Evolutionary conservation across 345 rosid genomes (phyloP).

Genomic region (Sapria himalayana): DNA sequence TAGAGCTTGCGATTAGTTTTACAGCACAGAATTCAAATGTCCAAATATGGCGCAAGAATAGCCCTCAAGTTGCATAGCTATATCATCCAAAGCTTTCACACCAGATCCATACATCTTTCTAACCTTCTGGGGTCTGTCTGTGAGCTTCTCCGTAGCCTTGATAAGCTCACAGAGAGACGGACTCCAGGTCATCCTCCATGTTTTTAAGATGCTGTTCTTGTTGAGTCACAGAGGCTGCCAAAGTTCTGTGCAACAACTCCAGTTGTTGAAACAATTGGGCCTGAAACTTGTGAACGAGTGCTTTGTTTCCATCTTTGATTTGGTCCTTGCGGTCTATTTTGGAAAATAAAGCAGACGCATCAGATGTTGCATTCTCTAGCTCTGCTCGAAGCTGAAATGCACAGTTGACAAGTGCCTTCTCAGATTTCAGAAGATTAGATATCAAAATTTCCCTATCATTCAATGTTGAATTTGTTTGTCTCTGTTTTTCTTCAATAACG

Average conservation of each 20-base stretch:
- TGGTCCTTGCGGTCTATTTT: constrained; percentile 64
- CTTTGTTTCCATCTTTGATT: constrained; percentile 74
- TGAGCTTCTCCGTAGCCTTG: constrained; percentile 78
- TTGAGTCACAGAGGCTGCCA: constrained; percentile 65
- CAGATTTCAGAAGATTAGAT: constrained; percentile 5
- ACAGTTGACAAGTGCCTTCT: constrained; percentile 5
- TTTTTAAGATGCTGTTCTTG: constrained; percentile 77
- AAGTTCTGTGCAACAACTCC: constrained; percentile 68
- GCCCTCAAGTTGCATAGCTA: constrained; percentile 58
- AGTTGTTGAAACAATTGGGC: constrained; percentile 71
- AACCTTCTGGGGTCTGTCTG: constrained; percentile 43
- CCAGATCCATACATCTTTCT: constrained; percentile 55
- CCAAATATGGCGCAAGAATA: constrained; percentile 61
- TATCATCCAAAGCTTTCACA: constrained; percentile 51
- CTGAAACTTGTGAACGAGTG: constrained; percentile 54
- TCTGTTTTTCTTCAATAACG: constrained; percentile 1
- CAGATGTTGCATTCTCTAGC: constrained; percentile 7
- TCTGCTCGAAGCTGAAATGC: constrained; percentile 8
- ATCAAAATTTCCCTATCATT: constrained; percentile 3
- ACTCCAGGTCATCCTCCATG: constrained; percentile 92
- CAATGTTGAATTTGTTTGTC: constrained; percentile 1
- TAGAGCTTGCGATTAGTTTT: constrained; percentile 56
- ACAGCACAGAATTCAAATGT: constrained; percentile 63
- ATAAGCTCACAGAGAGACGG: constrained; percentile 9
- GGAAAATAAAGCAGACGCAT: constrained; percentile 6